Evolutionary conservation across 331 rosid species (phyloP), one percentile per base, ranked within the genome.

Genomic region (Pyracantha coccinea): DNA sequence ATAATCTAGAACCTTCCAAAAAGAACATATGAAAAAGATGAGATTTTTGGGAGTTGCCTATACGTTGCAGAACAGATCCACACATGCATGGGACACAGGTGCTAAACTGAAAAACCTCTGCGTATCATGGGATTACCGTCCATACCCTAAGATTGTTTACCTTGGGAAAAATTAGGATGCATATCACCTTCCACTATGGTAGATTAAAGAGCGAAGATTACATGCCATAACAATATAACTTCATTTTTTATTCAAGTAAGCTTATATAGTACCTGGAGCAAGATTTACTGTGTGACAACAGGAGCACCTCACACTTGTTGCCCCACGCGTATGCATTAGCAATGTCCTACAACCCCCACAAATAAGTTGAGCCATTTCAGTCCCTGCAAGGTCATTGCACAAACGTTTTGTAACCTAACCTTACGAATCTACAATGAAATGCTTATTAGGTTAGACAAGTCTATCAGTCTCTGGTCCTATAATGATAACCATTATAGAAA

Each of bases 291-390:
- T 90, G 25, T 92, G 93, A 82, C 97, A 94, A 77, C 97, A 92
- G 21, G 97, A 92, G 88, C 99, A 94, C 84, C 97, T 88, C 77
- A 94, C 99, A 66, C 99, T 94, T n/a, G 99, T 85, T 69, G 97
- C 99, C 70, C 97, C 91, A 4, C 92, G 89, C 23, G 97, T 82
- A 81, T 90, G 88, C 99, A 94, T 89, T 29, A 94, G 82, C 91
- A 94, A 85, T 17, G 96, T 92, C 84, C 97, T 88, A 86, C 99
- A 94, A 8, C 99, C 96, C 82, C 97, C 96, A 83, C 99, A 94
- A 68, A 88, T 87, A 78, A 94, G 91, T 77, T 88, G 97, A 82
- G 99, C 85, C 96, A 90, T 92, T 76, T 92, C 99, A 64, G 83
- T 86, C 81, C 93, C 99, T 94, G 85, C 87, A 84, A 67, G 73